Evolutionary conservation across 2,329 filamentous ascomycete species (phyloP).

Genomic region (Diplocarpon mali): DNA sequence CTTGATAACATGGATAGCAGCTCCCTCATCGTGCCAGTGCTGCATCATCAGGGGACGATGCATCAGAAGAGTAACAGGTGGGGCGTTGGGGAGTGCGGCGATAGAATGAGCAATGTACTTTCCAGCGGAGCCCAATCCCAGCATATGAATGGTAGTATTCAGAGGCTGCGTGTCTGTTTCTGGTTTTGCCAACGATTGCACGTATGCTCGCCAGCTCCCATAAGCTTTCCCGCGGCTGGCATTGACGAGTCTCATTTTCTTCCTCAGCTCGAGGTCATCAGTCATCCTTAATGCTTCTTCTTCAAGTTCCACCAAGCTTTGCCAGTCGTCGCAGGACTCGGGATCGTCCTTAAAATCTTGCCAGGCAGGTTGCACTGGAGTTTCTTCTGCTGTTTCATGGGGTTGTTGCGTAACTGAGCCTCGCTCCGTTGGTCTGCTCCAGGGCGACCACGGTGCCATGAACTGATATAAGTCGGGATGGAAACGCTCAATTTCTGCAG

Average conservation of each 20-base stretch:
- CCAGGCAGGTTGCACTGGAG: background rate
- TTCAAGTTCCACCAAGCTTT: background rate
- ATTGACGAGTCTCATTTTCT: background rate
- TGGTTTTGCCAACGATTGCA: background rate
- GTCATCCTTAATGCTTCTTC: background rate
- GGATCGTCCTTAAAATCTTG: background rate
- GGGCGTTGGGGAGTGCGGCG: conserved; percentile 42
- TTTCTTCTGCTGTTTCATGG: background rate
- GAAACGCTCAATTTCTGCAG: background rate
- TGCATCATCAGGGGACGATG: conserved; percentile 35
- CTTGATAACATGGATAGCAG: conserved; percentile 36
- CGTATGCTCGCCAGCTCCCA: background rate
- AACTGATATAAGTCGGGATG: background rate
- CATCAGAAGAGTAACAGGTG: conserved; percentile 53
- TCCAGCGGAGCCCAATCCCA: conserved; percentile 54
- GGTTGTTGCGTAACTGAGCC: background rate
- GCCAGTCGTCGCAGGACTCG: background rate
- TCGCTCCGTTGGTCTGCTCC: background rate
- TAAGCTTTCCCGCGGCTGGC: background rate
- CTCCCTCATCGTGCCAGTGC: conserved; percentile 36
- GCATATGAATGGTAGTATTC: conserved; percentile 42
- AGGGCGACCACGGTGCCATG: background rate
- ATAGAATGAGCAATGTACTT: conserved; percentile 56
- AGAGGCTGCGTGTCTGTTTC: background rate
- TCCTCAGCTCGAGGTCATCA: background rate